Base-by-base conservation (phyloP, 768 basidiomycete species). In the Tricholoma terreum region DNA sequence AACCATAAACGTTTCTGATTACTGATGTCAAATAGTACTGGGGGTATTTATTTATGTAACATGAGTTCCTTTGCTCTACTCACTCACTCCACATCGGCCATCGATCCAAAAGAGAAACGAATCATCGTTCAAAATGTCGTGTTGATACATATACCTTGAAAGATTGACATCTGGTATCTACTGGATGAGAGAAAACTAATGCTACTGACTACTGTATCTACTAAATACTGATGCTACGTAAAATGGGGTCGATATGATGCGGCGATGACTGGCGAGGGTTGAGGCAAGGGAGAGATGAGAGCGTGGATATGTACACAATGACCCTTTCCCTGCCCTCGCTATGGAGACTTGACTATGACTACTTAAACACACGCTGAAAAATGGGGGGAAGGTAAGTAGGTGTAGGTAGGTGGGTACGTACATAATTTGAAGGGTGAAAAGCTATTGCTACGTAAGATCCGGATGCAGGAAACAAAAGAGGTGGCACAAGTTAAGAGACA, bases 201-300 rank as follows among this genome's bases (percentile, higher is more conserved):
- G 63, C 71, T 74, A 74, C 68, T 70, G 65, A 74, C 69, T 68
- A 69, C 66, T 61, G 63, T 67, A 64, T 63, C 75, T 76, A 75
- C 73, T 72, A 72, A 74, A 67, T 73, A 77, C 78, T 84, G 78
- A 77, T 78, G 75, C 76, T 82, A 80, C 77, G 74, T 79, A 74
- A 75, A 71, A 73, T 49, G 46, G 43, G 43, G 9, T 49, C 46
- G 14, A 17, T 49, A 31, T 31, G 30, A 49, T 49, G 46, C 46
- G 30, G 30, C 46, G 8, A 49, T 49, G 46, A 30, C 30, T 49
- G 7, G 9, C 4, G 46, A 17, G 8, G 1, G 14, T 27, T 22
- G 22, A 15, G 11, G 8, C 22, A 14, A 27, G 14, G 14, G 63
- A 67, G 66, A 71, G 72, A 71, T 67, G 61, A 63, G 54, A 62